phyloP scores from a whole-genome alignment of 176 grass and related monocot species.

The Ensete ventricosum region DNA sequence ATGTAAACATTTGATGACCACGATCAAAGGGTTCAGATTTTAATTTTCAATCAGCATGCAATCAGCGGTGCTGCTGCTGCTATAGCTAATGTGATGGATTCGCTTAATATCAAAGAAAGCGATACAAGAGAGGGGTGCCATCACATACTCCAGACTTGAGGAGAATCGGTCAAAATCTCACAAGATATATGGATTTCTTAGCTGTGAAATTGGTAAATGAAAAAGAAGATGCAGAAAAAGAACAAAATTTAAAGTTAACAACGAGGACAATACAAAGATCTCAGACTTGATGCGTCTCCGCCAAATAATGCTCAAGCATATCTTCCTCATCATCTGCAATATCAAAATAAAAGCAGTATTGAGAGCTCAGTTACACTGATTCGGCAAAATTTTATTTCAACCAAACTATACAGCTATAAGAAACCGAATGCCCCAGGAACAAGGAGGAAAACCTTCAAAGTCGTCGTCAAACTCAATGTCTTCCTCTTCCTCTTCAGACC shows the following conservation, averaged over 20 bases:
- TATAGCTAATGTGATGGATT: too few relatives aligned
- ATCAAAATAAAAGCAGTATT: slow-evolving; percentile 1
- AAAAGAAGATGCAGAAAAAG: background rate
- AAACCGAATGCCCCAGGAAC: background rate
- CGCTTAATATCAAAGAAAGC: background rate
- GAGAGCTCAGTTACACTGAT: background rate
- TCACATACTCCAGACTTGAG: background rate
- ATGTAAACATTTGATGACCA: too few relatives aligned
- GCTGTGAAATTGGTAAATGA: background rate
- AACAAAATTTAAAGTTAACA: background rate
- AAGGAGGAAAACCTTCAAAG: slow-evolving; percentile 64
- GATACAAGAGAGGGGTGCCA: background rate
- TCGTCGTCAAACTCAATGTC: slow-evolving; percentile 91
- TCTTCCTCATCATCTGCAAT: slow-evolving; percentile 92
- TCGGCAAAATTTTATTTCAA: background rate
- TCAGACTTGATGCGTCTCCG: slow-evolving; percentile 29
- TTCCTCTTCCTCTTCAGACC: slow-evolving; percentile 80
- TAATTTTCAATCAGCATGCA: background rate
- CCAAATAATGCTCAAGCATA: slow-evolving; percentile 99
- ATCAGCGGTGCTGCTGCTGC: background rate
- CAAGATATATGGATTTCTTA: background rate
- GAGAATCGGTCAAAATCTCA: background rate
- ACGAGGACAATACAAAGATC: background rate
- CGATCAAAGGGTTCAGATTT: too few relatives aligned
- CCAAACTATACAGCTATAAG: background rate